Evolutionary conservation across 164 flowering plant species (phyloP), one percentile per base, ranked within the genome.

Genomic region (Berberis vulgaris): DNA sequence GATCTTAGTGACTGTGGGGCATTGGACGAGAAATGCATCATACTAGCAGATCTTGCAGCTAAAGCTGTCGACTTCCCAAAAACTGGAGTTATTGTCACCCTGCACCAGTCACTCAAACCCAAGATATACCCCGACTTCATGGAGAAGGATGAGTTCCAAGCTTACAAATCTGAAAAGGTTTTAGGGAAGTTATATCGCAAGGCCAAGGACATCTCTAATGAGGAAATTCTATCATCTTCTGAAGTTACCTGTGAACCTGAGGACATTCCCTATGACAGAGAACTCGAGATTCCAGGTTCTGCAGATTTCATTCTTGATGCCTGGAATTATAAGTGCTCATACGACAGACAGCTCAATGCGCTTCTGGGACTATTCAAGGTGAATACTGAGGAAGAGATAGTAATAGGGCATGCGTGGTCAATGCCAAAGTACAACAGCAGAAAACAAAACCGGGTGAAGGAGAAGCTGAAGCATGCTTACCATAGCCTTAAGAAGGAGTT

Each of bases 31-130:
- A 83, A 82, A 8, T 93, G 98, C 75, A 58, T 84, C 7, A 57
- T 60, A 40, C 73, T 90, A 43, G 96, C 97, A 6, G 83, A 87
- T 74, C 83, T 88, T 59, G 97, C 97, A 5, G 97, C 97, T 3
- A 73, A 75, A 13, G 97, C 97, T 4, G 98, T 93, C 63, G 98
- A 93, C 73, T 88, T 87, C 58, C 97, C 98, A 0, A 90, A 93
- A 77, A 93, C 96, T 3, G 98, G 98, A 26, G 82, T 80, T 59
- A 3, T 80, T 2, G 95, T 87, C 7, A 63, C 66, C 54, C 78
- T 93, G 96, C 98, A 97, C 1, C 38, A 54, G 3, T 55, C 69
- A 5, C 80, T 90, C 5, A 90, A 79, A 73, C 95, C 97, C 1
- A 87, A 88, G 62, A 26, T 26, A 26, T 26, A 26, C 26, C 26